A percentile compares a stretch with the other conserved stretches of the same genome.
These are phyloP conservation scores for Lumnitzera racemosa DNA, from an alignment of 345 rosid species.

Conservation along the genomic window DNA sequence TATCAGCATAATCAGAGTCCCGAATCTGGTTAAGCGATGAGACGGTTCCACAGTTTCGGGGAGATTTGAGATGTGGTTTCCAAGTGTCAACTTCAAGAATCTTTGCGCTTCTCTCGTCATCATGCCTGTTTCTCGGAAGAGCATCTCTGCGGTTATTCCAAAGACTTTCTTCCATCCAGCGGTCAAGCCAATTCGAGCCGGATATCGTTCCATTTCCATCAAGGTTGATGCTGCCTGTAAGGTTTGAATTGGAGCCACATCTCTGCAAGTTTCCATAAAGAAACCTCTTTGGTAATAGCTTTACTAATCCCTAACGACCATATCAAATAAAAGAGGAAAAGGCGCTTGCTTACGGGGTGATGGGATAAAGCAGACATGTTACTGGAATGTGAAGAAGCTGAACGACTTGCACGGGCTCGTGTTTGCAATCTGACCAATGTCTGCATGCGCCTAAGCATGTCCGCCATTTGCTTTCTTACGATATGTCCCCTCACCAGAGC, in stretches of 20 bases:
- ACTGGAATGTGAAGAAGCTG: conserved; percentile 46
- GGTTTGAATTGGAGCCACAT: conserved; percentile 38
- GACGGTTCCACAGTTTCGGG: conserved; percentile 15
- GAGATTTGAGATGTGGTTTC: conserved; percentile 59
- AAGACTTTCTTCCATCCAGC: conserved; percentile 67
- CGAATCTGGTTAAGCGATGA: conserved; percentile 13
- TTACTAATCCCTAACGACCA: too few species aligned
- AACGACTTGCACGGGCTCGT: conserved; percentile 64
- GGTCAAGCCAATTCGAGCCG: conserved; percentile 62
- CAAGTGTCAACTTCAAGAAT: conserved; percentile 94
- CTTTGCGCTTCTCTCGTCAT: conserved; percentile 64
- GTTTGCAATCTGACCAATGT: conserved; percentile 67
- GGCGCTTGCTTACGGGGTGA: conserved; percentile 38
- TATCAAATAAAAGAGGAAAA: neutral
- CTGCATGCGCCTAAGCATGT: conserved; percentile 83
- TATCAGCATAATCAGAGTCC: conserved; percentile 25
- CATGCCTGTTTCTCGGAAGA: conserved; percentile 22
- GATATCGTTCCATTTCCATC: conserved; percentile 19
- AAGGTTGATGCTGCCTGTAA: conserved; percentile 24
- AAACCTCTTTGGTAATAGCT: neutral
- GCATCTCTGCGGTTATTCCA: conserved; percentile 27
- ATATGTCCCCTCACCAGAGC: conserved; percentile 92
- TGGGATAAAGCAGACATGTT: conserved; percentile 42
- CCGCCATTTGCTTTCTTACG: conserved; percentile 77
- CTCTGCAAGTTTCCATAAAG: conserved; percentile 29